Evolutionary conservation across 2,329 filamentous ascomycete genomes (phyloP), one percentile per base, ranked within the genome.

Genomic region (Emergomyces africanus): DNA sequence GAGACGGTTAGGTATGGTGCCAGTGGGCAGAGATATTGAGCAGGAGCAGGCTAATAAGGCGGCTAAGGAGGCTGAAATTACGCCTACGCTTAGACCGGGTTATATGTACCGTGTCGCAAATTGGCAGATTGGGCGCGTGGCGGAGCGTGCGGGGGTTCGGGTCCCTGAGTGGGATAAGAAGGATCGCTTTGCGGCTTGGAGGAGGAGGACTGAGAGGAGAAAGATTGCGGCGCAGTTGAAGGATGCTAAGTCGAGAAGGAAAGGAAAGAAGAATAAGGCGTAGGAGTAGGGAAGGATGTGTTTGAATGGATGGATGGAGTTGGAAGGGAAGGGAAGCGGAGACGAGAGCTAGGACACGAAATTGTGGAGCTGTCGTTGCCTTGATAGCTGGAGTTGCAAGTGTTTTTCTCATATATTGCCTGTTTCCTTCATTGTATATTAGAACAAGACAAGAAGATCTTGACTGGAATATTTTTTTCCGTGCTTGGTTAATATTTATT

Each of bases 1-100:
- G 67, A 82, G 94, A 65, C 82, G 84, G 57, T 79, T 99, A 61
- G 88, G 87, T 66, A 87, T 95, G 81, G 78, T 85, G 5, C 82
- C 79, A 35, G 77, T 80, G 57, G 69, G 71, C 12, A 67, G 73
- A 18, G 65, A 67, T 60, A 59, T 64, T 15, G 61, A 61, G 8
- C 48, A 62, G 35, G 62, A 63, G 18, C 25, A 59, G 3, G 51
- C 51, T 2, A 54, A 53, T 42, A 64, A 53, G 54, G 59, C 33
- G 59, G 64, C 44, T 59, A 58, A 60, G 2, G 63, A 63, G 23
- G 64, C 59, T 1, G 60, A 61, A 9, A 28, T 54, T 59, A 58
- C 44, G 33, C 65, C 48, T 51, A 70, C 72, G 48, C 62, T 83
- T 62, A 75, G 79, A 59, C 77, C 79, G 4, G 82, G 83, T 3